These are phyloP conservation scores for Huntiella omanensis DNA, from an alignment of 2,329 filamentous ascomycete genomes.

Conservation along the genomic window DNA sequence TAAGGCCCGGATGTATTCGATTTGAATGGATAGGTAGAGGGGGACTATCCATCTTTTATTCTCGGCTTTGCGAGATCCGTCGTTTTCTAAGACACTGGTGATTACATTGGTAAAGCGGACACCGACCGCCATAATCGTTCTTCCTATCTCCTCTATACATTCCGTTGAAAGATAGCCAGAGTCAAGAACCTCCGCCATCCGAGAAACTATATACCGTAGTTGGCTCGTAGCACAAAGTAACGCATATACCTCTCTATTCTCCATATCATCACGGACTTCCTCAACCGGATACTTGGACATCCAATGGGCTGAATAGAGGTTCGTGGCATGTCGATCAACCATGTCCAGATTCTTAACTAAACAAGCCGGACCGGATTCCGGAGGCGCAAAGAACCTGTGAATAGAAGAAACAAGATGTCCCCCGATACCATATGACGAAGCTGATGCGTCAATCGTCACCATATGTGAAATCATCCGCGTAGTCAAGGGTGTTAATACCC, in stretches of 20 bases:
- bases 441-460: not conserved
- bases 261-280: not conserved
- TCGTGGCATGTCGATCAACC: not conserved
- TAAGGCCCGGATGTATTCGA: no score
- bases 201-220: not conserved
- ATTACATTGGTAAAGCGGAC: no score
- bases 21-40: no score
- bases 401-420: not conserved
- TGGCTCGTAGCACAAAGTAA: not conserved
- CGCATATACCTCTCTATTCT: slow-evolving; percentile 1
- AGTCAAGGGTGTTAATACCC: not conserved
- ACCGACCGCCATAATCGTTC: no score
- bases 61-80: no score
- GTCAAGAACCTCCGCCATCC: not conserved
- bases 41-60: no score
- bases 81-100: no score
- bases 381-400: not conserved
- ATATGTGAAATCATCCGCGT: not conserved
- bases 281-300: not conserved
- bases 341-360: not conserved
- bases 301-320: not conserved
- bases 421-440: not conserved
- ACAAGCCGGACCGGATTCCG: not conserved
- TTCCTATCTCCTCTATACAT: no score
- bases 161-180: no score